Base-by-base conservation (phyloP, 2,329 filamentous ascomycete genomes). In the Alternaria dauci region DNA sequence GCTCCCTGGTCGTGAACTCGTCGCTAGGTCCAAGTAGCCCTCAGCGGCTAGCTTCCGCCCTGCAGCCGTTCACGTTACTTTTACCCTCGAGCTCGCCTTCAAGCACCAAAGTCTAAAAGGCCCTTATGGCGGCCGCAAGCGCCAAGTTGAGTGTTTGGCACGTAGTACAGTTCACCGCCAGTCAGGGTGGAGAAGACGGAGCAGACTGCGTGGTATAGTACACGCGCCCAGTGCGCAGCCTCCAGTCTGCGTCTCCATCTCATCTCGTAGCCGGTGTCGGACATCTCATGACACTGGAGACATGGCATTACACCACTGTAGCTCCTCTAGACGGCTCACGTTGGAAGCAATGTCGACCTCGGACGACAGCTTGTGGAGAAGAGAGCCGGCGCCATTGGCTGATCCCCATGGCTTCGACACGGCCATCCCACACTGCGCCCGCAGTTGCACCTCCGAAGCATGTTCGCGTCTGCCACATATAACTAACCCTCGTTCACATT, bases 301-400 rank as follows among this genome's bases (percentile, higher is more conserved):
- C 52, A n/a, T 54, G 50, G 62, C 52, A 52, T 62, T 47, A 61
- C 20, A 39, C 36, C 32, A 28, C 44, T 20, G 44, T 46, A 61
- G 52, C 61, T 51, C 50, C 62, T 64, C 60, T 52, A 58, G 58
- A 59, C 20, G 14, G 52, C 34, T 28, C 34, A 30, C 16, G 53
- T 30, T 28, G 41, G 30, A 52, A 52, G 63, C 60, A 54, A 64
- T 68, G 67, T 67, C 65, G 67, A 66, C 67, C 63, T 70, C 61
- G 50, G 59, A 62, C 56, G 7, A 38, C 58, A 60, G 68, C 72
- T 69, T 71, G 72, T 76, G 74, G 68, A 65, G 61, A 59, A 47
- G 50, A 51, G 61, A 52, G 42, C 52, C 25, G 23, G 46, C 61
- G 26, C 71, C 61, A 76, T 76, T 76, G 74, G 74, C 56, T 52